Evolutionary conservation across 2,329 filamentous ascomycete genomes (phyloP).

Genomic region (Exophiala bonariae): DNA sequence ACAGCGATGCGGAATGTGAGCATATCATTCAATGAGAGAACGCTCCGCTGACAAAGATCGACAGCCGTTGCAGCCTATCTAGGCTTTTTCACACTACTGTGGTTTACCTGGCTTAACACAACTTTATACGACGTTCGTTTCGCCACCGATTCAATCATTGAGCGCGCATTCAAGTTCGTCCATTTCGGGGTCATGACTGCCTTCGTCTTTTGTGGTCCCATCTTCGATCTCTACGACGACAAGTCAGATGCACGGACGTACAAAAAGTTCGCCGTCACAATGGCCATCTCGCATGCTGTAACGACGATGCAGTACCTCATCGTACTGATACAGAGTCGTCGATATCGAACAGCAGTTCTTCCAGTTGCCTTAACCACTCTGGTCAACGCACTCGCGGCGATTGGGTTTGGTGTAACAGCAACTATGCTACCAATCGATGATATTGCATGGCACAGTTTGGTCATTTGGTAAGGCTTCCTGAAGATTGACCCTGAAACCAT

Average conservation of each 20-base stretch:
- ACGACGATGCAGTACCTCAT: conserved; percentile 33
- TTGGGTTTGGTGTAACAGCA: conserved; percentile 29
- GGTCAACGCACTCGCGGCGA: background rate
- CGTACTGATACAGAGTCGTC: conserved; percentile 55
- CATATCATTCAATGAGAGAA: no score
- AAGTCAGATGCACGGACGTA: conserved; percentile 34
- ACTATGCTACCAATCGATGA: conserved; percentile 30
- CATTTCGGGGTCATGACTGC: conserved; percentile 63
- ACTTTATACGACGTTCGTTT: conserved; percentile 67
- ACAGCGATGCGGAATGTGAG: conserved; percentile 47
- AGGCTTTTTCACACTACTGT: conserved; percentile 60
- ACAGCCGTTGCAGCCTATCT: conserved; percentile 45
- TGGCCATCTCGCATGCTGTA: conserved; percentile 19
- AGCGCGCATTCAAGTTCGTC: conserved; percentile 57
- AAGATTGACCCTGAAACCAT: conserved; percentile 52
- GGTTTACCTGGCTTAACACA: conserved; percentile 67
- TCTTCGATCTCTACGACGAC: conserved; percentile 42
- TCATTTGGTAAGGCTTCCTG: conserved; percentile 54
- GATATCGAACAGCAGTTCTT: conserved; percentile 39
- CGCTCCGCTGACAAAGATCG: conserved; percentile 25
- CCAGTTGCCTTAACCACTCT: background rate
- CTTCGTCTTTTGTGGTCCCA: conserved; percentile 58
- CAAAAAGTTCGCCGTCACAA: conserved; percentile 45
- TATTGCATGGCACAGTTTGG: background rate
- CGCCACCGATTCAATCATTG: conserved; percentile 63